Evolutionary conservation across 2,329 filamentous ascomycete genomes (phyloP).

Genomic region (Aspergillus quadrilineatus): DNA sequence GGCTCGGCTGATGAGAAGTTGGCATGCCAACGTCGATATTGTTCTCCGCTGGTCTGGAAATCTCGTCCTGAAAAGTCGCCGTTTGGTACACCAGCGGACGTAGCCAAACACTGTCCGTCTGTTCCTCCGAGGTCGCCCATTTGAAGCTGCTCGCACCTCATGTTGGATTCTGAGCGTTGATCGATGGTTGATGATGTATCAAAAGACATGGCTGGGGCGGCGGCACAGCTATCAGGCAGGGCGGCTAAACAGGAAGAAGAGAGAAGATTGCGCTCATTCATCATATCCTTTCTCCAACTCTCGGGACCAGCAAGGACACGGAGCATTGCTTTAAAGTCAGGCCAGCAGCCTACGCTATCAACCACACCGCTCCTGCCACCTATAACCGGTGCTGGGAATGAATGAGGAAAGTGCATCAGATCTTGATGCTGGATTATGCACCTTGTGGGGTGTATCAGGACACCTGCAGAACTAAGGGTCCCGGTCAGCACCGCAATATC

Average conservation of each 20-base stretch:
- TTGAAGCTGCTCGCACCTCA: conserved; percentile 3
- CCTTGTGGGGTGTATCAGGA: conserved; percentile 23
- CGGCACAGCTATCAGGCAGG: neutral
- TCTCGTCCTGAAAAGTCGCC: conserved; percentile 1
- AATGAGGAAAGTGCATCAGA: conserved; percentile 10
- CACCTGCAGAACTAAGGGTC: conserved; percentile 28
- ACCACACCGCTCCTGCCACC: conserved; percentile 29
- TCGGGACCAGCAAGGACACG: conserved; percentile 16
- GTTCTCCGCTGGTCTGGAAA: neutral
- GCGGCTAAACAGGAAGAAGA: conserved; percentile 2
- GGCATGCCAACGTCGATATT: conserved; percentile 11
- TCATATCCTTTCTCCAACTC: conserved; percentile 8
- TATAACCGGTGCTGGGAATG: conserved; percentile 10
- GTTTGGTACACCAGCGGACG: conserved; percentile 7
- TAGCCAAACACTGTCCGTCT: conserved; percentile 1
- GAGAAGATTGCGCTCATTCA: conserved; percentile 9
- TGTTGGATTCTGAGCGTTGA: neutral
- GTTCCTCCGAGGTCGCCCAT: conserved; percentile 7
- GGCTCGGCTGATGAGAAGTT: conserved; percentile 5
- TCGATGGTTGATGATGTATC: conserved; percentile 1
- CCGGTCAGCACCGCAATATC: conserved; percentile 19
- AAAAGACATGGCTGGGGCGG: conserved; percentile 1
- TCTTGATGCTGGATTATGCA: conserved; percentile 18
- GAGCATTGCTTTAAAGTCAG: conserved; percentile 23
- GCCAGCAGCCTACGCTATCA: conserved; percentile 12